phyloP scores from a whole-genome alignment of 495 filamentous ascomycete species.

The Cenococcum geophilum region DNA sequence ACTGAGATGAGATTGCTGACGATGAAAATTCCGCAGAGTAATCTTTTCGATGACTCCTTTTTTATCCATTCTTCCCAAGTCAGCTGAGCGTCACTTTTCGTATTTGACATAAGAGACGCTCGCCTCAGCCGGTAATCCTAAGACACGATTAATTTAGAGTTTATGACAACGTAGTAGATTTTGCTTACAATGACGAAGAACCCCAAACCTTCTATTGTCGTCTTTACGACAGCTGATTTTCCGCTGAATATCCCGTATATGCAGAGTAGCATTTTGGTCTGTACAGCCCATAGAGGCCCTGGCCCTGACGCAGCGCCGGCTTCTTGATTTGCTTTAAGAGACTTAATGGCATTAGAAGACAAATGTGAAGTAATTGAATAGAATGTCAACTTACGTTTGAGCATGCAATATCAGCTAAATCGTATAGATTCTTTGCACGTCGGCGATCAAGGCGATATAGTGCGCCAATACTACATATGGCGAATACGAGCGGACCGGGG shows the following conservation, averaged over 20 bases:
- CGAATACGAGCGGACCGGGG: conserved; percentile 6
- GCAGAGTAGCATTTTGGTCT: conserved; percentile 10
- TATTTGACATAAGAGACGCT: not conserved
- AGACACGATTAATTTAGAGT: not conserved
- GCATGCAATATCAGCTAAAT: not conserved
- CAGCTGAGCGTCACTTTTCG: not conserved
- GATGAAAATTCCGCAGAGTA: conserved; percentile 21
- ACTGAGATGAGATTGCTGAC: conserved; percentile 17
- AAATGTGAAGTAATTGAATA: too few species aligned
- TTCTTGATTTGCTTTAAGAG: too few species aligned
- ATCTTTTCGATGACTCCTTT: conserved; percentile 13
- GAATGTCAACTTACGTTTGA: too few species aligned
- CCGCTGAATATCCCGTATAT: conserved; percentile 18
- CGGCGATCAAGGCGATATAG: conserved; percentile 7
- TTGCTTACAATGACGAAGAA: conserved; percentile 8
- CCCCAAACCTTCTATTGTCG: conserved; percentile 9
- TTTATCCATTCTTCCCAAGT: conserved; percentile 21
- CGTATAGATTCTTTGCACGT: not conserved
- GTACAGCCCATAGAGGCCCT: conserved; percentile 13
- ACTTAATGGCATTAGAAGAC: too few species aligned
- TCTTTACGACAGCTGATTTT: conserved; percentile 9
- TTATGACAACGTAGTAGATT: not conserved
- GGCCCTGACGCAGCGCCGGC: not conserved
- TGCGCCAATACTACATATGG: conserved; percentile 6
- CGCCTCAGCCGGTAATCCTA: conserved; percentile 14